Evolutionary conservation across 2,329 filamentous ascomycete genomes (phyloP), one percentile per base, ranked within the genome.

Genomic region (Penicillium sp.): DNA sequence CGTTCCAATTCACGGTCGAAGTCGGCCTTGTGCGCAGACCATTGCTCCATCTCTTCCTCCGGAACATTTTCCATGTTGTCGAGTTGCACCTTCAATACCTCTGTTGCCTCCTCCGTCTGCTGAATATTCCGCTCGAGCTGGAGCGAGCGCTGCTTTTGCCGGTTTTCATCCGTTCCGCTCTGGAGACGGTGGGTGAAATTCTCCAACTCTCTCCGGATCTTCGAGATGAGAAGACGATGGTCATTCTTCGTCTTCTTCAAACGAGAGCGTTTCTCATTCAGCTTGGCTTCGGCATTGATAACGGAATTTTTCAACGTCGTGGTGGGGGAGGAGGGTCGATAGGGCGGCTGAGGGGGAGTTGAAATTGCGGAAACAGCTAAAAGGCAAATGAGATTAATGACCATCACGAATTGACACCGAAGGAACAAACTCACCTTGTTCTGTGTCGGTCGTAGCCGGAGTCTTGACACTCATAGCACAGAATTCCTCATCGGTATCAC

Each of bases 271-370:
- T 79, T 78, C 56, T 86, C 84, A 54, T 79, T 79, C 24, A 85
- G 70, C 62, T 84, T 84, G 47, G 78, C 75, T 64, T 86, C 83
- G 36, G 82, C 82, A 36, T 83, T 82, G 56, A 80, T 74, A 49
- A 87, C 85, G 7, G 84, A 86, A 54, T 85, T 85, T 66, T 81
- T 85, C 46, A 87, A 73, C 1, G 84, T 86, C 15, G 84, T 85
- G 13, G 80, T 81, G 15, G 84, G 84, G 23, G 84, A 86, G 36
- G 83, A 83, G 42, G 84, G 84, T 41, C 83, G 80, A 50, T 85
- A 76, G 28, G 81, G 77, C 56, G 82, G 81, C 55, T 83, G 82
- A 45, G 79, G 76, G 41, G 81, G 75, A 24, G 81, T 74, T 16
- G 76, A 68, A 24, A 76, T 68, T 47, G 72, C 67, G 50, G 68